Evolutionary conservation across 257 asterid genomes (phyloP).

Genomic region (Henckelia pumila): DNA sequence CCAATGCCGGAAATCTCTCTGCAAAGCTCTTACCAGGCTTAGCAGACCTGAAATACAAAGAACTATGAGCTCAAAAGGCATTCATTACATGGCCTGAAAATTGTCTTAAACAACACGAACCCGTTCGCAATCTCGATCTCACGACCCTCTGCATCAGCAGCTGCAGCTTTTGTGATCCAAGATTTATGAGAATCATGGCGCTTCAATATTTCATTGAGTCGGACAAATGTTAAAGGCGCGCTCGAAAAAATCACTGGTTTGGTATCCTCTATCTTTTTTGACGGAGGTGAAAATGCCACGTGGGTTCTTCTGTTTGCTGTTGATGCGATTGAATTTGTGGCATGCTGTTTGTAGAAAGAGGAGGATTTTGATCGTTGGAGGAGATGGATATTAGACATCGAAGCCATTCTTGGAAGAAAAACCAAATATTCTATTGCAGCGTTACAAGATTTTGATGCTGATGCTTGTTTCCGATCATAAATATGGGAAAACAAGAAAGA

Average conservation of each 20-base stretch:
- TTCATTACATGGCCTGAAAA: background rate
- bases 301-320: constrained; percentile 12
- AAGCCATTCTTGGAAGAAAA: constrained; percentile 35
- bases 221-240: constrained; percentile 24
- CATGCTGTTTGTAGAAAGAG: constrained; percentile 19
- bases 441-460: constrained; percentile 6
- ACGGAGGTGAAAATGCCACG: constrained; percentile 27
- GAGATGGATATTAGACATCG: constrained; percentile 31
- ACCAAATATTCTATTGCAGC: background rate
- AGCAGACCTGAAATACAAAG: constrained; percentile 28
- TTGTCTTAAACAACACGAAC: constrained; percentile 21
- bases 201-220: constrained; percentile 25
- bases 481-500: constrained; percentile 24
- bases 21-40: constrained; percentile 41
- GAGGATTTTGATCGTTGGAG: constrained; percentile 35
- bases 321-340: constrained; percentile 13
- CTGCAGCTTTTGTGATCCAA: constrained; percentile 42
- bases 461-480: constrained; percentile 3
- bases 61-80: background rate
- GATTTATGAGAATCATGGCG: constrained; percentile 25
- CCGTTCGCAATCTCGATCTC: constrained; percentile 40
- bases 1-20: constrained; percentile 58
- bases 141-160: constrained; percentile 45
- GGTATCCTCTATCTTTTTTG: constrained; percentile 9
- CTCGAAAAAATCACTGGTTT: constrained; percentile 27